A percentile compares a stretch with the other conserved stretches of the same genome.
phyloP scores from a whole-genome alignment of 2,329 filamentous ascomycete genomes.

The Aspergillus bombycis region DNA sequence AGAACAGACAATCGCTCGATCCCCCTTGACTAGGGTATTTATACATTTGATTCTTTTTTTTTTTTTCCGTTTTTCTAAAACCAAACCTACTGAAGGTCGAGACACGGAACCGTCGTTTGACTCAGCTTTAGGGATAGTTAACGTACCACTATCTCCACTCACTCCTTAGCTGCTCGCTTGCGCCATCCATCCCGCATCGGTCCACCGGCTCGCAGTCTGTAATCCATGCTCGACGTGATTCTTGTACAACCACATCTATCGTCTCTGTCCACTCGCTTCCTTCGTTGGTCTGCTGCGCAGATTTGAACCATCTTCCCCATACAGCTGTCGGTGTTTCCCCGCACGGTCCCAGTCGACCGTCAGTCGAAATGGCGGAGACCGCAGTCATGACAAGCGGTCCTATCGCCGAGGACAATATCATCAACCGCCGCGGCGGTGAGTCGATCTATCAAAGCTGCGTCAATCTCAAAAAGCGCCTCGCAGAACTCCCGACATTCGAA shows the following conservation, averaged over 20 bases:
- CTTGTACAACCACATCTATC: slow-evolving; percentile 33
- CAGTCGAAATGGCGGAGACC: slow-evolving; percentile 40
- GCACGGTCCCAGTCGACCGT: slow-evolving; percentile 24
- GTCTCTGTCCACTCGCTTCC: slow-evolving; percentile 20
- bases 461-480: slow-evolving; percentile 76
- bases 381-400: slow-evolving; percentile 39
- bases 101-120: slow-evolving; percentile 19
- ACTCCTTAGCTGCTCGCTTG: slow-evolving; percentile 30
- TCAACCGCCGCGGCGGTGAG: slow-evolving; percentile 94
- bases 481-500: slow-evolving; percentile 82
- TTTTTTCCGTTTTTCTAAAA: not conserved
- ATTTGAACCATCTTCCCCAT: slow-evolving; percentile 26
- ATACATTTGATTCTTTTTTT: not conserved
- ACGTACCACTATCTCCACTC: slow-evolving; percentile 23
- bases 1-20: not conserved
- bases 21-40: not conserved
- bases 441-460: slow-evolving; percentile 97
- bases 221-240: slow-evolving; percentile 36
- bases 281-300: slow-evolving; percentile 36
- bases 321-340: slow-evolving; percentile 10
- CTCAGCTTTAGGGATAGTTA: slow-evolving; percentile 22
- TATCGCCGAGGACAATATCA: slow-evolving; percentile 85
- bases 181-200: slow-evolving; percentile 31
- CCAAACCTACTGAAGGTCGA: slow-evolving; percentile 10
- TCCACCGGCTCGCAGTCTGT: slow-evolving; percentile 30